Base-by-base conservation (phyloP, 768 basidiomycete genomes). In the Podaxis mareebaensis region DNA sequence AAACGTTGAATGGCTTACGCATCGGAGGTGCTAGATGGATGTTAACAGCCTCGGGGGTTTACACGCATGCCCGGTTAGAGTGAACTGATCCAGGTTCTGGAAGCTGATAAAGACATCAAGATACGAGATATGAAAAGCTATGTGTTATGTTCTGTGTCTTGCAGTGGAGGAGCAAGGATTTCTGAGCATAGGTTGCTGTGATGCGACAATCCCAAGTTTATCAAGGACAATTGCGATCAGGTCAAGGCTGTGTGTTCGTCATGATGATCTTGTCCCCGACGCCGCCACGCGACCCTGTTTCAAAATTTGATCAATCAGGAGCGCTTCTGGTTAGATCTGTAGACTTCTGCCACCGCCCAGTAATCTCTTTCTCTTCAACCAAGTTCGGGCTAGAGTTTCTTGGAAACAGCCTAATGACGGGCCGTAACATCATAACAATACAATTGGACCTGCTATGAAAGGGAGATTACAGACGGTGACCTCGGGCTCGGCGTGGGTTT, bases 261-360 rank as follows among this genome's bases (percentile, higher is more conserved):
- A 55, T 38, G 2, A 55, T 61, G 53, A 61, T 61, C 53, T n/a
- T 40, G 53, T 22, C 28, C 60, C 53, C 60, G 53, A 61, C 60
- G 42, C 53, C 53, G 60, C 60, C 53, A 55, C 20, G 60, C 42
- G 60, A 61, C 53, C 60, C 53, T 61, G 60, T 54, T 61, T 55
- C 55, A 40, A 57, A 57, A 57, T 38, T 57, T 57, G 60, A 61
- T 61, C 30, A 30, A 61, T 61, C 48, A 51, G 40, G 36, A 8
- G n/a, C 55, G 30, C 28, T 39, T 61, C 52, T 26, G 8, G 6
- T 52, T 60, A 39, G 49, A 24, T 24, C 40, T 24, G 26, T 13
- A 33, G 60, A 61, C 60, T 55, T 42, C 53, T 61, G 60, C 22
- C 53, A 61, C 60, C 60, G 28, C 53, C 42, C n/a, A 54, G 53